A percentile compares a stretch with the other conserved stretches of the same genome.
Evolutionary conservation across 1,284 basidiomycete species (phyloP).

Genomic region (Exobasidium cylindrosporum): DNA sequence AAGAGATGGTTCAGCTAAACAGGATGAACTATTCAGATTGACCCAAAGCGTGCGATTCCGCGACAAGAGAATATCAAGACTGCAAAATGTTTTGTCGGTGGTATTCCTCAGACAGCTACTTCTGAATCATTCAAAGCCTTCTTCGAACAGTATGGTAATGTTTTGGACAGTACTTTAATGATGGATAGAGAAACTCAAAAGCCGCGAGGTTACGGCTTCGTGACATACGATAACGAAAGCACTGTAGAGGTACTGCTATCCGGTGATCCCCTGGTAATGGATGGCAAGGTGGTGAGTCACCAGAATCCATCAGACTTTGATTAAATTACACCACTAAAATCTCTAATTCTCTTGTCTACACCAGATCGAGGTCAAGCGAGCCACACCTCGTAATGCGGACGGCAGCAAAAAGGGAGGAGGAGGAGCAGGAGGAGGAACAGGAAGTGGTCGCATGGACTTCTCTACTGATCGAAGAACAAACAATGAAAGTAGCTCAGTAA

Average conservation of each 20-base stretch:
- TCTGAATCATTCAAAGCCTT: conserved; percentile 88
- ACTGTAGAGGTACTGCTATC: conserved; percentile 67
- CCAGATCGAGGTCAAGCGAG: conserved; percentile 83
- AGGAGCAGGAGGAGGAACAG: conserved; percentile 28
- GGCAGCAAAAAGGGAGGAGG: conserved; percentile 60
- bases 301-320: conserved; percentile 24
- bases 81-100: conserved; percentile 80
- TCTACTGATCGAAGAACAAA: conserved; percentile 34
- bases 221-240: conserved; percentile 83
- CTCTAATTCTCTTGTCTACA: too few species aligned
- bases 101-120: conserved; percentile 84
- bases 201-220: conserved; percentile 96
- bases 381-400: conserved; percentile 25
- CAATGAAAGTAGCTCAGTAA: conserved; percentile 52
- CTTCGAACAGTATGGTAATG: conserved; percentile 82
- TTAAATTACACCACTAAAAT: too few species aligned
- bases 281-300: conserved; percentile 41
- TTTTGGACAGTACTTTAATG: conserved; percentile 98
- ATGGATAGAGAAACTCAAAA: conserved; percentile 91
- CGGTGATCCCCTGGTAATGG: conserved; percentile 51
- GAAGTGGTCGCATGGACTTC: conserved; percentile 35
- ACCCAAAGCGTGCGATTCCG: conserved; percentile 97
- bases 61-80: conserved; percentile 57
- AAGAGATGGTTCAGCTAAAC: neutral
- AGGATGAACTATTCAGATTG: conserved; percentile 67